Evolutionary conservation across 2,329 filamentous ascomycete genomes (phyloP).

Genomic region (Ceratocystis lukuohia): DNA sequence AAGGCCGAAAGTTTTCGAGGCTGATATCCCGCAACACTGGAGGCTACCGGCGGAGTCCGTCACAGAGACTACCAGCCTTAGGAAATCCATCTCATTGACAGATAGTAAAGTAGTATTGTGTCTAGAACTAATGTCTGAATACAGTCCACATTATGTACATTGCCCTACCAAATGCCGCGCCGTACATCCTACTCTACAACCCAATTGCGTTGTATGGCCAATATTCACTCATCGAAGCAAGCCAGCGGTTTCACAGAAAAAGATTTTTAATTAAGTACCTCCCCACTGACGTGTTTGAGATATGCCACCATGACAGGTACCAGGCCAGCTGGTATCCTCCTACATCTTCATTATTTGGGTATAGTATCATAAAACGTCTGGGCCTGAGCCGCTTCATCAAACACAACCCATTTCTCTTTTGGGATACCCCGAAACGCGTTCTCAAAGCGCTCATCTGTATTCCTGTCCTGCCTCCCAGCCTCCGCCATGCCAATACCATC

Average conservation of each 20-base stretch:
- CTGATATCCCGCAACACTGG: background rate
- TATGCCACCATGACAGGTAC: background rate
- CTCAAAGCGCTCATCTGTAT: constrained; percentile 62
- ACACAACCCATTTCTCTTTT: constrained; percentile 61
- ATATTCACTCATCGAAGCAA: no score
- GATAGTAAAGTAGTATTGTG: no score
- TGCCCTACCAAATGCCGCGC: no score
- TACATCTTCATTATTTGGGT: background rate
- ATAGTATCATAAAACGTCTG: constrained; percentile 11
- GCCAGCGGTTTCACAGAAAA: no score
- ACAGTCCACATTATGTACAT: no score
- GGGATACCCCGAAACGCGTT: constrained; percentile 69
- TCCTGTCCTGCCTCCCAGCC: constrained; percentile 57
- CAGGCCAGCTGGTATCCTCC: background rate
- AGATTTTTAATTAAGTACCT: no score
- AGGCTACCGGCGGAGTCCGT: background rate
- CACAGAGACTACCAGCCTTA: no score
- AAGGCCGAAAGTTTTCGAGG: constrained; percentile 23
- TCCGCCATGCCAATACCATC: constrained; percentile 38
- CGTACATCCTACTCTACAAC: no score
- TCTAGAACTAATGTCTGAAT: no score
- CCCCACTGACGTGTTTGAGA: background rate
- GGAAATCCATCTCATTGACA: no score
- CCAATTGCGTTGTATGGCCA: no score
- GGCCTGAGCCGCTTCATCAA: constrained; percentile 49